Evolutionary conservation across 345 rosid species (phyloP).

Genomic region (Kandelia obovata): DNA sequence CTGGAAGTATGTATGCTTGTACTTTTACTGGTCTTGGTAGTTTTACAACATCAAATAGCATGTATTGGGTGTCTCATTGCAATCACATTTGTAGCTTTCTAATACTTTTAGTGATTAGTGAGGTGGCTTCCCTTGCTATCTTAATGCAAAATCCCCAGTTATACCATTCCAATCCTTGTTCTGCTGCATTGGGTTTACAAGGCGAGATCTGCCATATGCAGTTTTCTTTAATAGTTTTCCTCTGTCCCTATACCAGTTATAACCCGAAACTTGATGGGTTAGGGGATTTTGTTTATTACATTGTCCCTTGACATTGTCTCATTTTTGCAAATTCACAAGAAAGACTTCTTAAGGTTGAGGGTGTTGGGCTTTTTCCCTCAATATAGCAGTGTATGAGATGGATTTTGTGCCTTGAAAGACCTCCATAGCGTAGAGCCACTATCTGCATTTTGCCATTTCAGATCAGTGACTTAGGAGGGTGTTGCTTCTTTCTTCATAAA

Average conservation of each 20-base stretch:
- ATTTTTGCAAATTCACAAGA: neutral
- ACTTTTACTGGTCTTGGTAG: neutral
- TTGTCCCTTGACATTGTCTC: neutral
- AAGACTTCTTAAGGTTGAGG: no score
- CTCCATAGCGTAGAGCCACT: neutral
- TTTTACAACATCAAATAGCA: neutral
- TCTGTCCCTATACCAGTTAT: neutral
- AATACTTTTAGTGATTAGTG: no score
- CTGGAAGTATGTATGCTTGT: constrained; percentile 41
- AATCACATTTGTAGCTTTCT: no score
- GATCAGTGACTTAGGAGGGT: neutral
- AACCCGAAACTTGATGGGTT: neutral
- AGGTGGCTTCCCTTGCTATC: no score
- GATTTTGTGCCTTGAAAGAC: neutral
- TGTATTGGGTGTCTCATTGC: no score
- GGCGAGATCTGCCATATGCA: neutral
- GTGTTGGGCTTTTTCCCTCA: no score
- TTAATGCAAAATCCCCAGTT: no score
- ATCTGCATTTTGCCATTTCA: neutral
- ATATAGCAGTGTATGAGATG: neutral
- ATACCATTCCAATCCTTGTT: no score
- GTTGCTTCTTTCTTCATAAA: neutral
- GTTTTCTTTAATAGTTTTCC: neutral
- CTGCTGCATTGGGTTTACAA: no score
- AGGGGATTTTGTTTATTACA: neutral